phyloP scores from a whole-genome alignment of 1,284 basidiomycete species.

The Melampsora abietis-canadensis region DNA sequence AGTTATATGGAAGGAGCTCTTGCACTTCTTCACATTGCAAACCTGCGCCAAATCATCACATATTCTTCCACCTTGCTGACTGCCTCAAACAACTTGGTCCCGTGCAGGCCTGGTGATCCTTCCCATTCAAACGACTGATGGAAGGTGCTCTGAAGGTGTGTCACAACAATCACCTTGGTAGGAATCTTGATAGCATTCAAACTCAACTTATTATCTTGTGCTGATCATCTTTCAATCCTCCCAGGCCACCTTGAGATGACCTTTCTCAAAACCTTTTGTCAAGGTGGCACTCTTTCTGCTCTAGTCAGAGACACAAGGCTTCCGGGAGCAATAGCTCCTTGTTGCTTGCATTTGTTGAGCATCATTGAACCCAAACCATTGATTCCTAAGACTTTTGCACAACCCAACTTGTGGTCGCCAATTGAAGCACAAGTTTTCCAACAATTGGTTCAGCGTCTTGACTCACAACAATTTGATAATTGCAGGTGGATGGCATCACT shows the following conservation, averaged over 20 bases:
- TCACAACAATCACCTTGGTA: conserved; percentile 17
- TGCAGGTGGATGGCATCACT: background rate
- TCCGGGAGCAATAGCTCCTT: background rate
- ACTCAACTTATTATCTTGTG: background rate
- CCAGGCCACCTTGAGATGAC: background rate
- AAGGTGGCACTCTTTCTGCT: background rate
- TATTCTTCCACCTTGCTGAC: conserved; percentile 14
- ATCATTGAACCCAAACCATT: background rate
- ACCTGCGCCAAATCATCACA: conserved; percentile 5
- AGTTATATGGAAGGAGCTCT: background rate
- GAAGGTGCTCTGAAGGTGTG: background rate
- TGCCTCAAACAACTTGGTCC: conserved; percentile 9
- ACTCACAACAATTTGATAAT: background rate
- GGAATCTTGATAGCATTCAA: background rate
- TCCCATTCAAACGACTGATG: conserved; percentile 5
- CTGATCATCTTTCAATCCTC: background rate
- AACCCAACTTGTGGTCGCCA: conserved; percentile 59
- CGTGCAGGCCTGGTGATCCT: conserved; percentile 10
- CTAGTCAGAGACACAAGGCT: background rate
- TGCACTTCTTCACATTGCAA: background rate
- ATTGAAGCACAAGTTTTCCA: conserved; percentile 11
- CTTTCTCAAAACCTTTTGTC: conserved; percentile 3
- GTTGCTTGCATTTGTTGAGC: background rate
- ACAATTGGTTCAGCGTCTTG: background rate
- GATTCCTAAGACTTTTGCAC: conserved; percentile 60